Conservation (phyloP, 2,329 filamentous ascomycete genomes). For the Pestalotiopsis sp. region DNA sequence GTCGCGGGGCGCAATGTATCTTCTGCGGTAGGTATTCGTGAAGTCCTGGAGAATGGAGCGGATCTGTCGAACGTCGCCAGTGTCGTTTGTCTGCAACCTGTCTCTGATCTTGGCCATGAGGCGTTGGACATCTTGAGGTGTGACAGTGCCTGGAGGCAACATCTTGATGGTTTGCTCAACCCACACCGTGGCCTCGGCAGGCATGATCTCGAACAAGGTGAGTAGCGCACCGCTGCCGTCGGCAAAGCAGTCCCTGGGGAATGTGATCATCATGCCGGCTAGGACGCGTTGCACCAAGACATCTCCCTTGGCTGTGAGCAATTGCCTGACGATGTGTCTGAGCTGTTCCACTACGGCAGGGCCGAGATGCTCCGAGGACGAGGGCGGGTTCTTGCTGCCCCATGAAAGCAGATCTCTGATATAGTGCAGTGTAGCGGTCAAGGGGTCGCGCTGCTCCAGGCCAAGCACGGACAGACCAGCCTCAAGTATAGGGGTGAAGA, state of each 20-base stretch:
- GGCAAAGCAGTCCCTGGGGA: slow-evolving; percentile 92
- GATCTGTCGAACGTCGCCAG: slow-evolving; percentile 71
- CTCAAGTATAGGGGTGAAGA: slow-evolving; percentile 83
- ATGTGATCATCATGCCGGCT: slow-evolving; percentile 99
- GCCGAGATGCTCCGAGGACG: slow-evolving; percentile 55
- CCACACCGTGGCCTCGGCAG: slow-evolving; percentile 79
- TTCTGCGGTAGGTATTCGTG: slow-evolving; percentile 88
- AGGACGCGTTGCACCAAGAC: slow-evolving; percentile 84
- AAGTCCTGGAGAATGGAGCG: slow-evolving; percentile 91
- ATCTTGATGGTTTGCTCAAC: slow-evolving; percentile 82
- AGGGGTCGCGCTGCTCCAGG: slow-evolving; percentile 87
- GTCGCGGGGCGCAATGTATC: slow-evolving; percentile 94
- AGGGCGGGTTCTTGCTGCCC: slow-evolving; percentile 74
- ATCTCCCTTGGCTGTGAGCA: slow-evolving; percentile 73
- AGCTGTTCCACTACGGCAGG: slow-evolving; percentile 69
- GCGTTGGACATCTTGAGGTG: slow-evolving; percentile 76
- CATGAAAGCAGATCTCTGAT: slow-evolving; percentile 90
- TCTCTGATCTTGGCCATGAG: slow-evolving; percentile 82
- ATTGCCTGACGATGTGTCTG: slow-evolving; percentile 70
- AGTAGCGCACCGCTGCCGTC: slow-evolving; percentile 94
- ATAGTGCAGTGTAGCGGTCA: slow-evolving; percentile 91
- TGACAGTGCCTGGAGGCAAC: slow-evolving; percentile 81
- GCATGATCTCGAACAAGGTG: slow-evolving; percentile 84
- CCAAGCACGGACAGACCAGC: slow-evolving; percentile 86
- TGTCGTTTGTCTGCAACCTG: slow-evolving; percentile 68